Base-by-base conservation (phyloP, 2,329 filamentous ascomycete genomes). In the Diaporthe aspalathi region DNA sequence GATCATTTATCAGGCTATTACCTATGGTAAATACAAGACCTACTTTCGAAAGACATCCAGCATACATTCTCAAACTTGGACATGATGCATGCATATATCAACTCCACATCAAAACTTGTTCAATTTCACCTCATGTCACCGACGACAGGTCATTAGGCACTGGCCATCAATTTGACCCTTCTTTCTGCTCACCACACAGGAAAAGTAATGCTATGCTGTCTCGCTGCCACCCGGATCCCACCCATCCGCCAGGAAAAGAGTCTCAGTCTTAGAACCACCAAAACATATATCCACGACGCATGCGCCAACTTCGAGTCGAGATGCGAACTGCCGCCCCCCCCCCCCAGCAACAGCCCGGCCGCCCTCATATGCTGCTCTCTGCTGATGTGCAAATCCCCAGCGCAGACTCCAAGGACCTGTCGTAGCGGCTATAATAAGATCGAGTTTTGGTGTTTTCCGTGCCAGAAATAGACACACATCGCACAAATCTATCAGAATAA, bases 401-500 rank as follows among this genome's bases (percentile, higher is more conserved):
- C 29, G 16, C n/a, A 29, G 60, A 38, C 60, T 38, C 29, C 29
- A 38, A 38, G 35, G 35, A 16, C 24, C 20, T 27, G 43, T 63
- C 40, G 12, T 45, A 2, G 3, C 38, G 29, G 47, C 29, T 24
- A 29, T 20, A 20, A 35, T 45, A 35, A 49, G 24, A 11, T 22
- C 20, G 43, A 11, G 8, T 47, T 35, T 38, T 35, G 45, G 60
- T 24, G 43, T 49, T 65, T 50, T 29, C 24, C 27, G 29, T 50
- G 60, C 29, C 60, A n/a, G 29, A 12, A 49, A 7, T 50, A 38
- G 45, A 50, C n/a, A 22, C n/a, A 14, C 45, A 38, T 65, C 60
- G n/a, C 38, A 50, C 45, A 65, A 35, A 24, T 65, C 45, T 65
- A 65, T 24, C 12, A 65, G 20, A 65, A 50, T 29, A 49, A 35